phyloP scores from a whole-genome alignment of 2,329 filamentous ascomycete genomes.

The Daldinia sp. region DNA sequence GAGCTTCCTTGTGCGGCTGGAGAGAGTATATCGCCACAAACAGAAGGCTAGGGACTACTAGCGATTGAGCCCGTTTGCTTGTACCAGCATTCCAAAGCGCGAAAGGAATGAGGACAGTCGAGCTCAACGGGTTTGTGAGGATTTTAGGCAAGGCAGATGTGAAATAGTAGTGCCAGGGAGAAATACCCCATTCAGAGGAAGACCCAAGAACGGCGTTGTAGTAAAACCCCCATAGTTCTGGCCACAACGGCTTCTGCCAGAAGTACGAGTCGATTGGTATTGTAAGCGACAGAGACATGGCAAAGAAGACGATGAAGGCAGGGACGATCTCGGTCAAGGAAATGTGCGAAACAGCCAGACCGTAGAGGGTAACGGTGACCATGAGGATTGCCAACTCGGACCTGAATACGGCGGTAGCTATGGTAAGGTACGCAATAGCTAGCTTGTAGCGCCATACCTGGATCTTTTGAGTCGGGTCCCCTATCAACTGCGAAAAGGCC shows the following conservation, averaged over 20 bases:
- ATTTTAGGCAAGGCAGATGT: slow-evolving; percentile 83
- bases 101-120: slow-evolving; percentile 66
- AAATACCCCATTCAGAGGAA: slow-evolving; percentile 88
- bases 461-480: slow-evolving; percentile 51
- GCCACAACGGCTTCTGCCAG: slow-evolving; percentile 91
- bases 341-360: slow-evolving; percentile 61
- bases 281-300: slow-evolving; percentile 76
- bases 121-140: slow-evolving; percentile 80
- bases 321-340: slow-evolving; percentile 64
- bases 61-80: slow-evolving; percentile 56
- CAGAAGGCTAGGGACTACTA: slow-evolving; percentile 74
- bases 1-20: slow-evolving; percentile 95
- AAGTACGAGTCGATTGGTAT: slow-evolving; percentile 90
- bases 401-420: slow-evolving; percentile 87
- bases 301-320: slow-evolving; percentile 73
- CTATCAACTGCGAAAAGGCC: slow-evolving; percentile 65
- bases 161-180: slow-evolving; percentile 90
- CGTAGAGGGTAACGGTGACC: slow-evolving; percentile 71
- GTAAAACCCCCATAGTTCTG: slow-evolving; percentile 88
- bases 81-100: slow-evolving; percentile 64
- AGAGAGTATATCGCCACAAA: slow-evolving; percentile 87
- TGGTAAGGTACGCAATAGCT: slow-evolving; percentile 79
- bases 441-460: slow-evolving; percentile 66
- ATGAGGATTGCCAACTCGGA: slow-evolving; percentile 89
- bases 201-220: slow-evolving; percentile 90